Percentiles rank a stretch among this genome's conserved stretches.
Conservation (phyloP, 148 eudicot species). For the Limonium bicolor region DNA sequence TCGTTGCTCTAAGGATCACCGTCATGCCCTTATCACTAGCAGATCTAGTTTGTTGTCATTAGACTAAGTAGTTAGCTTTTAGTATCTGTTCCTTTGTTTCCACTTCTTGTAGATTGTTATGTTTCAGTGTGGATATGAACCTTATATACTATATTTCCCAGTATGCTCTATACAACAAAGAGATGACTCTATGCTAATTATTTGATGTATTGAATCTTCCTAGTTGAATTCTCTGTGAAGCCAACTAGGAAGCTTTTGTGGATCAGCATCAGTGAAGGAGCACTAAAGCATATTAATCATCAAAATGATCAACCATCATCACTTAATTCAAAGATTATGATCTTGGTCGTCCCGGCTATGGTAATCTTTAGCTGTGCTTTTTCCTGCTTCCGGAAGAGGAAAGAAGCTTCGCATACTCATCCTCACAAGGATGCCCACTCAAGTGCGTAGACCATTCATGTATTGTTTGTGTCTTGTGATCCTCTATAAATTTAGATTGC, state of each 20-base stretch:
- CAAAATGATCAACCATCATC: constrained; percentile 11
- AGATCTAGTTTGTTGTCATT: no score
- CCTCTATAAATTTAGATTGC: neutral
- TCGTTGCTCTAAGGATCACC: no score
- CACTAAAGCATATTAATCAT: constrained; percentile 5
- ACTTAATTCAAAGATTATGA: constrained; percentile 22
- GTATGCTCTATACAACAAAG: no score
- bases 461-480: neutral
- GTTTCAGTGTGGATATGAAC: no score
- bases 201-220: neutral
- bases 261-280: neutral
- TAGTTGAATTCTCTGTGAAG: constrained; percentile 2
- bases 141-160: no score
- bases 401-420: constrained; percentile 22
- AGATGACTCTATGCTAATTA: constrained; percentile 1
- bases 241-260: constrained; percentile 1
- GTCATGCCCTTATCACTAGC: no score
- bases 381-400: constrained; percentile 44
- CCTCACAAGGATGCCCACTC: constrained; percentile 35
- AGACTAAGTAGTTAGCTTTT: no score
- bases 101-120: no score
- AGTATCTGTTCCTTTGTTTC: no score
- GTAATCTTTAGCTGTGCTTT: constrained; percentile 41
- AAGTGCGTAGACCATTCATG: constrained; percentile 29
- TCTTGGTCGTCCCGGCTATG: constrained; percentile 43